Evolutionary conservation across 352 stramenopile genomes (phyloP).

Genomic region (Globisporangium parvum): DNA sequence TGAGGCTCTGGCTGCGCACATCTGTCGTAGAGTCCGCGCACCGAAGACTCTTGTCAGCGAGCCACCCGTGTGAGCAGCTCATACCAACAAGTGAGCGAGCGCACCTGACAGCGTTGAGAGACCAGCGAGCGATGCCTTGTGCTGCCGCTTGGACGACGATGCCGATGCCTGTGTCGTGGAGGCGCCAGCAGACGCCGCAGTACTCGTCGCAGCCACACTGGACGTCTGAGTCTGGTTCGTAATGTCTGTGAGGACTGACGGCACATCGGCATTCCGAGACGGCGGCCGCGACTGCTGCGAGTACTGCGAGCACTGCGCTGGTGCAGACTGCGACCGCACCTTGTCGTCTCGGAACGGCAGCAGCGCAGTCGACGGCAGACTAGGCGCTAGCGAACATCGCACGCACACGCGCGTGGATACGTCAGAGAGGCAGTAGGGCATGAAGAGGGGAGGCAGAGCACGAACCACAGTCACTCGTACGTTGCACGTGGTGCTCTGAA

Average conservation of each 20-base stretch:
- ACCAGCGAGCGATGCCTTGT: constrained; percentile 1
- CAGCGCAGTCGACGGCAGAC: too few relatives aligned
- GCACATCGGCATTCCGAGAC: constrained; percentile 15
- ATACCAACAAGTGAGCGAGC: background rate
- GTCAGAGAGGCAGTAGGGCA: background rate
- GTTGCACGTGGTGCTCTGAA: background rate
- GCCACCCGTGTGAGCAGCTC: background rate
- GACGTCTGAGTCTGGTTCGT: constrained; percentile 41
- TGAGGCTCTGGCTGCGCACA: background rate
- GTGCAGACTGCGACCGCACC: constrained; percentile 10
- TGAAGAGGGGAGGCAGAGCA: too few relatives aligned
- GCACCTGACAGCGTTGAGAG: too few relatives aligned
- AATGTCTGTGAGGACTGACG: constrained; percentile 42
- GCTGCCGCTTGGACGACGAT: constrained; percentile 2
- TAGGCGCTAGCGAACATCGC: background rate
- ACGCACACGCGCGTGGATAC: background rate
- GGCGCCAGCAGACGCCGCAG: constrained; percentile 1
- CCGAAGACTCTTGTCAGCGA: background rate
- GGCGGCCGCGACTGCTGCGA: constrained; percentile 9
- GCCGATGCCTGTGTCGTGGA: background rate
- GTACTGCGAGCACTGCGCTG: constrained; percentile 6
- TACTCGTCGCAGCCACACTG: background rate
- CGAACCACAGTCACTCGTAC: background rate
- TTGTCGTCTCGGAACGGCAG: constrained; percentile 3
- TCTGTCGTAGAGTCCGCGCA: background rate